Evolutionary conservation across 768 basidiomycete genomes (phyloP).

Genomic region (Rhodotorula graminis): DNA sequence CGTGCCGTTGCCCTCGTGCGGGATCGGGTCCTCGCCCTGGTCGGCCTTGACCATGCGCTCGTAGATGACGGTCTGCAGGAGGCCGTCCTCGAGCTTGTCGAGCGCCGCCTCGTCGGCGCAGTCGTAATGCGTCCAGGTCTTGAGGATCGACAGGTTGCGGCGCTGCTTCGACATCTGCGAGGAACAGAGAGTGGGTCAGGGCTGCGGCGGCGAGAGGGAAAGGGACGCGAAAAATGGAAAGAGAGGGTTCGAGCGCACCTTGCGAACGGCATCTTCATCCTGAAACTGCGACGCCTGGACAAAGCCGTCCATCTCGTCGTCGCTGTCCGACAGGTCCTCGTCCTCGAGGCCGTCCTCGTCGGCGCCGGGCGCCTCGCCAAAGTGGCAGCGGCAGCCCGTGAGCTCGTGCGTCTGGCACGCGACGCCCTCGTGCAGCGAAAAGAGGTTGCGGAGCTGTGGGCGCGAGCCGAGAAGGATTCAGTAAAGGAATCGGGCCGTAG

Average conservation of each 20-base stretch:
- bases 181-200: neutral
- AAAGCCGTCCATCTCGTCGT: conserved; percentile 24
- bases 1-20: neutral
- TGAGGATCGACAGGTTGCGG: conserved; percentile 64
- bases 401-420: conserved; percentile 89
- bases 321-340: conserved; percentile 1
- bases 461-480: neutral
- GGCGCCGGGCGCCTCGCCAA: neutral
- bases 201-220: neutral
- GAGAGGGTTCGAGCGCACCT: conserved; percentile 3
- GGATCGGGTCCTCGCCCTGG: neutral
- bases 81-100: conserved; percentile 60
- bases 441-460: conserved; percentile 78
- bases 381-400: conserved; percentile 68
- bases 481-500: neutral
- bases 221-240: no score
- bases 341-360: conserved; percentile 3
- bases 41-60: neutral
- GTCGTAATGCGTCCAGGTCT: conserved; percentile 78
- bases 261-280: neutral
- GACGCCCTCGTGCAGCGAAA: conserved; percentile 73
- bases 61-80: conserved; percentile 55
- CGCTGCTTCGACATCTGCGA: conserved; percentile 48
- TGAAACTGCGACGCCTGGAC: conserved; percentile 37
- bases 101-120: conserved; percentile 55